Evolutionary conservation across 2,329 filamentous ascomycete species (phyloP).

Genomic region (Aspergillus piperis): DNA sequence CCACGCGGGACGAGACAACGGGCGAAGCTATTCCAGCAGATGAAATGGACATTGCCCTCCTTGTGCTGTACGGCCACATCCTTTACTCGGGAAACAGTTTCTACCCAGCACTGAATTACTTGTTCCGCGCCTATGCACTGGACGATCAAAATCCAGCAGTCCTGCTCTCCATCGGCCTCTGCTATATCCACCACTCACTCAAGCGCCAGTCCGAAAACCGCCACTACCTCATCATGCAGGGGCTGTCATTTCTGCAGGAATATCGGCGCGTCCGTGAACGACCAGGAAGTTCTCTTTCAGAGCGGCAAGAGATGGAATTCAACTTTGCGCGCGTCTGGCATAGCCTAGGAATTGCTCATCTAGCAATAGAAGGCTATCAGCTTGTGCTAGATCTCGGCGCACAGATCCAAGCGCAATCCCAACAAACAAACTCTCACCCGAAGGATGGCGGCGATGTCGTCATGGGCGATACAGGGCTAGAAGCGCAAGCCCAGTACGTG

Average conservation of each 20-base stretch:
- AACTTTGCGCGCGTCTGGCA: constrained; percentile 79
- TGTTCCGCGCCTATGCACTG: constrained; percentile 72
- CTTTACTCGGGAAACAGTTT: constrained; percentile 82
- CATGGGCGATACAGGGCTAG: constrained; percentile 22
- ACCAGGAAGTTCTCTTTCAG: constrained; percentile 43
- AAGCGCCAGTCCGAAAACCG: constrained; percentile 89
- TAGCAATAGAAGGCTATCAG: constrained; percentile 74
- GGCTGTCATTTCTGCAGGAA: constrained; percentile 73
- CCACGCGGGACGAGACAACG: constrained; percentile 36
- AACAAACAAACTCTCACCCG: constrained; percentile 33
- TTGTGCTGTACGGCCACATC: constrained; percentile 89
- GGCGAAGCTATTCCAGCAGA: constrained; percentile 40
- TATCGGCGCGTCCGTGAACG: constrained; percentile 66
- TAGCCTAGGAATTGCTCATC: constrained; percentile 68
- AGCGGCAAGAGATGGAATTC: constrained; percentile 75
- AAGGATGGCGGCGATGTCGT: constrained; percentile 42
- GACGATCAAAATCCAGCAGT: constrained; percentile 76
- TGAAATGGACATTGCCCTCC: constrained; percentile 73
- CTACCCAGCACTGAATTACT: constrained; percentile 82
- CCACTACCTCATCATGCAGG: constrained; percentile 84
- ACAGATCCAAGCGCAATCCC: constrained; percentile 43
- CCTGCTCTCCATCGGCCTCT: constrained; percentile 76
- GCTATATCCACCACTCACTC: constrained; percentile 84
- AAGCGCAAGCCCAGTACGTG: constrained; percentile 25
- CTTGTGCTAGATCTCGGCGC: constrained; percentile 55